Evolutionary conservation across 495 filamentous ascomycete genomes (phyloP).

Genomic region (Choiromyces venosus): DNA sequence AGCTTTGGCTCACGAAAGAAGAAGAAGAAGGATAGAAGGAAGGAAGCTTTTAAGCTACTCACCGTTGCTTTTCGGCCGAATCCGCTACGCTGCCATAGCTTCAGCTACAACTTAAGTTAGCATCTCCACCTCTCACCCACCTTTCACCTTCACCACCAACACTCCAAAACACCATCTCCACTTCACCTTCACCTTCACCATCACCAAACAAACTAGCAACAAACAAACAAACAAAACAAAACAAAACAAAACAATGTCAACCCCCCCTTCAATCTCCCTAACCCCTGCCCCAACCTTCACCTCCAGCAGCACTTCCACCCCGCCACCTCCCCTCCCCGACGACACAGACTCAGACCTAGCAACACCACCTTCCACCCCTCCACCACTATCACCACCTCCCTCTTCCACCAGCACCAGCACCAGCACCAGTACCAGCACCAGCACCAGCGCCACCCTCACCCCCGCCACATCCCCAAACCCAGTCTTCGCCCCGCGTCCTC

Average conservation of each 20-base stretch:
- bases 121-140: neutral
- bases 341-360: constrained; percentile 10
- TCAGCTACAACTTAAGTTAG: neutral
- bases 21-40: too few species aligned
- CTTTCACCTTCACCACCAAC: neutral
- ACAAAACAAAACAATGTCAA: constrained; percentile 9
- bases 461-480: constrained; percentile 24
- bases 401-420: constrained; percentile 4
- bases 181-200: neutral
- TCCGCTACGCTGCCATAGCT: neutral
- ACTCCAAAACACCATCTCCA: neutral
- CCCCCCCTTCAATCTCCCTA: constrained; percentile 13
- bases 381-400: constrained; percentile 23
- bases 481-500: constrained; percentile 32
- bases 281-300: constrained; percentile 6
- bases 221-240: too few species aligned
- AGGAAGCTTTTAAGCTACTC: neutral
- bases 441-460: constrained; percentile 27
- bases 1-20: neutral
- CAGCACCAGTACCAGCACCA: constrained; percentile 3
- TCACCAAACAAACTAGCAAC: too few species aligned
- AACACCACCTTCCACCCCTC: constrained; percentile 19
- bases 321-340: constrained; percentile 18
- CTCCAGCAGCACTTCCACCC: constrained; percentile 26
- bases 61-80: neutral